A percentile compares a stretch with the other conserved stretches of the same genome.
These are phyloP conservation scores for Nemania diffusa DNA, from an alignment of 2,329 filamentous ascomycete genomes.

Conservation along the genomic window DNA sequence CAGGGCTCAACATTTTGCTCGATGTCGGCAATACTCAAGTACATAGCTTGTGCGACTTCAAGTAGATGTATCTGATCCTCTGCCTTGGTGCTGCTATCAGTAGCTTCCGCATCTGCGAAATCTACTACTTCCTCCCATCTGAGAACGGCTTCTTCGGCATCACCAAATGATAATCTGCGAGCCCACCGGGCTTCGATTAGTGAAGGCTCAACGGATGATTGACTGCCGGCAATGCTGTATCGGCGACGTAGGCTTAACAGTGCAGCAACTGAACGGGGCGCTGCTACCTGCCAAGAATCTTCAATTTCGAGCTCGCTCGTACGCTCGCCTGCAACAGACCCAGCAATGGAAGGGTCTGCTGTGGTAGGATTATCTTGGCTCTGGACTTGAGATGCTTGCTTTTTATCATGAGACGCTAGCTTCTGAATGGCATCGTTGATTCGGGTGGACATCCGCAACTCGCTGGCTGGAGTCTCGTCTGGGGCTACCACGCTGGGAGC, in stretches of 20 bases:
- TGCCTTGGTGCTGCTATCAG: slow-evolving; percentile 40
- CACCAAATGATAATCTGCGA: slow-evolving; percentile 78
- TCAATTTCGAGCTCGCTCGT: slow-evolving; percentile 69
- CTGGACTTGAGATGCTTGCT: slow-evolving; percentile 37
- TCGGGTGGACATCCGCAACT: slow-evolving; percentile 30
- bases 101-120: slow-evolving; percentile 52
- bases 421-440: slow-evolving; percentile 35
- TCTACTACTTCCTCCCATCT: slow-evolving; percentile 69
- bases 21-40: slow-evolving; percentile 63
- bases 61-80: slow-evolving; percentile 48
- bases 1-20: slow-evolving; percentile 67
- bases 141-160: slow-evolving; percentile 79
- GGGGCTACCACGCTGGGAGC: slow-evolving; percentile 28
- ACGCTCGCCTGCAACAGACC: slow-evolving; percentile 67
- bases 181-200: slow-evolving; percentile 73
- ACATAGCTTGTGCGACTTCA: slow-evolving; percentile 67
- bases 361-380: slow-evolving; percentile 47
- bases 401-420: slow-evolving; percentile 39
- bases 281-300: slow-evolving; percentile 61
- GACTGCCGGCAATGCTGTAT: slow-evolving; percentile 62
- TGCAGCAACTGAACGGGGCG: slow-evolving; percentile 56
- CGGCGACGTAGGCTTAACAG: slow-evolving; percentile 69
- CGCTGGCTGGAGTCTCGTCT: slow-evolving; percentile 30
- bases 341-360: slow-evolving; percentile 65
- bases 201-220: slow-evolving; percentile 45